Percentiles rank a stretch among this genome's conserved stretches.
Conservation (phyloP, 2,329 filamentous ascomycete genomes). For the Magnaporthiopsis incrustans region DNA sequence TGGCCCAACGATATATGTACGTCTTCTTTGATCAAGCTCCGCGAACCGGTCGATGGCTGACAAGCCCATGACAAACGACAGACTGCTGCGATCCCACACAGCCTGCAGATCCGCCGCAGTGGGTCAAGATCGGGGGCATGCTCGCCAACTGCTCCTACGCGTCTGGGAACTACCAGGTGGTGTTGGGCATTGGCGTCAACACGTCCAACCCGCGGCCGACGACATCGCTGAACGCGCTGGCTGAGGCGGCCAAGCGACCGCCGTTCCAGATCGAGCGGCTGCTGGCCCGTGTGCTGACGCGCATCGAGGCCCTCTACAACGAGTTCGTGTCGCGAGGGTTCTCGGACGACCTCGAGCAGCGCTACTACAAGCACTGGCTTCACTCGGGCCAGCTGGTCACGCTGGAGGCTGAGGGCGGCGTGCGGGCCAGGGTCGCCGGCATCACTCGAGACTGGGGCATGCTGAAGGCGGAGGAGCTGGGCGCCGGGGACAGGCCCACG, state of each 20-base stretch:
- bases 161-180: constrained; percentile 69
- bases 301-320: constrained; percentile 69
- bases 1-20: constrained; percentile 94
- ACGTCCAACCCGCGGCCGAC: constrained; percentile 77
- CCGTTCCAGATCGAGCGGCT: constrained; percentile 70
- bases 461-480: constrained; percentile 75
- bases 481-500: constrained; percentile 61
- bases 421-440: constrained; percentile 68
- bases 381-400: constrained; percentile 67
- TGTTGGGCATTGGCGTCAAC: constrained; percentile 84
- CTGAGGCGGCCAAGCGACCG: constrained; percentile 37
- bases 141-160: constrained; percentile 82
- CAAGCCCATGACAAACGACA: constrained; percentile 16
- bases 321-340: constrained; percentile 72
- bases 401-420: constrained; percentile 72
- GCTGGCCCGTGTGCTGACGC: constrained; percentile 69
- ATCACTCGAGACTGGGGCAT: constrained; percentile 91
- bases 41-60: not conserved
- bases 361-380: constrained; percentile 80
- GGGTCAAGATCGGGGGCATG: constrained; percentile 90
- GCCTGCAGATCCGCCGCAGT: constrained; percentile 37
- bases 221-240: constrained; percentile 72
- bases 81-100: constrained; percentile 59
- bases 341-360: constrained; percentile 58
- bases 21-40: not conserved